A percentile compares a stretch with the other conserved stretches of the same genome.
Evolutionary conservation across 805 yeast species (phyloP).

Genomic region (Saturnispora galanensis): DNA sequence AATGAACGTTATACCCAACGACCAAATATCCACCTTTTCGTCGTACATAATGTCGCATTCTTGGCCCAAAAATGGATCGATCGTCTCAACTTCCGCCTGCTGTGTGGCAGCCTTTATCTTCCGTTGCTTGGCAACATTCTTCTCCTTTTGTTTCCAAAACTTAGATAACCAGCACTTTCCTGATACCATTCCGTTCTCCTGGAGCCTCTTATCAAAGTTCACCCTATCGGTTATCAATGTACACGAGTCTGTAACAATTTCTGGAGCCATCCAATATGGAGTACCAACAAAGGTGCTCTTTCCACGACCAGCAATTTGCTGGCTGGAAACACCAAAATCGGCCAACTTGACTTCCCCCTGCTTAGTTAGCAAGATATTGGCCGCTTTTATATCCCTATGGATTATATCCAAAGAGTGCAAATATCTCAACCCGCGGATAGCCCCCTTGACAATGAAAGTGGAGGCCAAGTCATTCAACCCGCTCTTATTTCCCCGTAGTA

Average conservation of each 20-base stretch:
- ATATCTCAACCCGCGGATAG: constrained; percentile 63
- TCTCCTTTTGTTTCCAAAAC: constrained; percentile 9
- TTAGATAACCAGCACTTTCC: constrained; percentile 7
- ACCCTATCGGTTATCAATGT: constrained; percentile 7
- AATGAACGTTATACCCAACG: constrained; percentile 83
- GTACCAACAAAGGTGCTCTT: constrained; percentile 48
- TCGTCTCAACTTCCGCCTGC: constrained; percentile 10
- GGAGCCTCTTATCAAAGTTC: constrained; percentile 8
- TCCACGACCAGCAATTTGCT: constrained; percentile 44
- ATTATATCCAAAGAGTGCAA: constrained; percentile 66
- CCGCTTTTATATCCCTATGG: constrained; percentile 92
- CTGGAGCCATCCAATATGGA: constrained; percentile 88
- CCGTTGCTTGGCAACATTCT: neutral
- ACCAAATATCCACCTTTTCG: constrained; percentile 92
- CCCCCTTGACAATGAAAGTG: constrained; percentile 52
- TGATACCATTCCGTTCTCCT: constrained; percentile 4
- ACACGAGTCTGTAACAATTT: constrained; percentile 45
- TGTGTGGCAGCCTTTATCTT: neutral
- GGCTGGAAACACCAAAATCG: constrained; percentile 94
- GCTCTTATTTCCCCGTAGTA: constrained; percentile 44
- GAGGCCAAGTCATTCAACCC: constrained; percentile 48
- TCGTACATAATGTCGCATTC: constrained; percentile 47
- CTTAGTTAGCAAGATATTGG: constrained; percentile 69
- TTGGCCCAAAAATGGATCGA: neutral
- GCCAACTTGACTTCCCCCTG: constrained; percentile 77